Evolutionary conservation across 345 rosid genomes (phyloP), one percentile per base, ranked within the genome.

Genomic region (Sonneratia alba): DNA sequence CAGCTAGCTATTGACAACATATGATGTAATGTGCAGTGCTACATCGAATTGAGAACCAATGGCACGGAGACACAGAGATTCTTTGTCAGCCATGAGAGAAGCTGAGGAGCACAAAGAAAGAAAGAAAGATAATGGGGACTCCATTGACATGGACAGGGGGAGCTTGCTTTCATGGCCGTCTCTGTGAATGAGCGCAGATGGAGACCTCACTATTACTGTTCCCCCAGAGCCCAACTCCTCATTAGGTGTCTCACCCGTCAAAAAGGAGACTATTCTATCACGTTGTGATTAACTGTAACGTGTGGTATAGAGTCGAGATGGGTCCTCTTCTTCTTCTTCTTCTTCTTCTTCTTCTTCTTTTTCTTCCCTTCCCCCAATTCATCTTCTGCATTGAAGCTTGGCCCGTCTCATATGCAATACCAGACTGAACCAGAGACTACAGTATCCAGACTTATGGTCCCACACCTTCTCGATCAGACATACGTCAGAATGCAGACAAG

Each of bases 71-170:
- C 43, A 53, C 22, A 53, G 21, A 53, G n/a, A 16, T 21, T 53
- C 59, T 53, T 21, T 53, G 59, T 53, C 59, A 53, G 59, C 66
- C 18, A 32, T 62, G 66, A 37, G 11, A 1, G 37, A 12, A 32
- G 66, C 66, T 62, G 66, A 32, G 32, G 15, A 21, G n/a, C 63
- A 57, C 63, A 57, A 1, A 53, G 3, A 53, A 53, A 2, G 7
- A 53, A 53, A 18, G 7, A 8, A 53, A 15, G 22, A n/a, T 1
- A 2, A 53, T 53, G 57, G 6, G 14, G 6, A 57, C 63, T 21
- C 66, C 66, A 62, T 62, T 62, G 38, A 62, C 27, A 62, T 62
- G 66, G 66, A 56, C 62, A 56, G 62, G 13, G 5, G 57, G n/a
- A 13, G 51, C 7, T 40, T 7, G n/a, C 57, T 59, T 1, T 7